A percentile compares a stretch with the other conserved stretches of the same genome.
phyloP scores from a whole-genome alignment of 1,139 yeast species.

The Protomyces gravidus region DNA sequence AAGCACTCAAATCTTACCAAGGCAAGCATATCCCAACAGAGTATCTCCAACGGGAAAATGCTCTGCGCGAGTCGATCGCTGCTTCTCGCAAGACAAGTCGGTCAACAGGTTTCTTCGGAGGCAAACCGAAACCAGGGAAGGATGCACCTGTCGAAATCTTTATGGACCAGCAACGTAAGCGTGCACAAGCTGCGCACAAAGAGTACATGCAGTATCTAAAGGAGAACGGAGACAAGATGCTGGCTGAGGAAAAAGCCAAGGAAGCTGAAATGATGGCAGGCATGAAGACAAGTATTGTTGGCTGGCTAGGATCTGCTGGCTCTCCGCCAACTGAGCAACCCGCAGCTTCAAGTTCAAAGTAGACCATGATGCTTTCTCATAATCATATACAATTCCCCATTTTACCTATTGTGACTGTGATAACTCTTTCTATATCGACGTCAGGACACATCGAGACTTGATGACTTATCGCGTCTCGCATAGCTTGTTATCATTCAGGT shows the following conservation, averaged over 20 bases:
- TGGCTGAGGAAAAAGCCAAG: conserved; percentile 64
- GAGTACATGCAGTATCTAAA: conserved; percentile 75
- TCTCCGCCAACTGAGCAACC: not conserved
- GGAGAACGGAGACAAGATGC: conserved; percentile 83
- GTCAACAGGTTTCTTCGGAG: conserved; percentile 41
- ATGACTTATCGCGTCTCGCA: too few relatives aligned
- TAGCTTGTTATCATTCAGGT: too few relatives aligned
- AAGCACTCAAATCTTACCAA: conserved; percentile 66
- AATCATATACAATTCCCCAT: too few relatives aligned
- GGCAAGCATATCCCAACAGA: conserved; percentile 70
- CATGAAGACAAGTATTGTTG: conserved; percentile 19
- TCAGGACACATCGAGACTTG: too few relatives aligned
- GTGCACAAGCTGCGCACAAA: conserved; percentile 85
- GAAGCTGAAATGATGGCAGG: conserved; percentile 23
- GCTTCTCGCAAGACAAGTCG: conserved; percentile 50
- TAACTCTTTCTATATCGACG: too few relatives aligned
- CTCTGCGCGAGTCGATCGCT: conserved; percentile 65
- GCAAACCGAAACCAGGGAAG: conserved; percentile 56
- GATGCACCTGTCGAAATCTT: conserved; percentile 70
- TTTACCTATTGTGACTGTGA: too few relatives aligned
- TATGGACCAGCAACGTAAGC: conserved; percentile 82
- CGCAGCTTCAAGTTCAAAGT: too few relatives aligned
- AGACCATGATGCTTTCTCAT: too few relatives aligned
- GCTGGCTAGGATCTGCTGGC: conserved; percentile 4
- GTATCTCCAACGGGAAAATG: conserved; percentile 69